Conservation (phyloP, 495 filamentous ascomycete genomes). For the Penicillium fimorum region DNA sequence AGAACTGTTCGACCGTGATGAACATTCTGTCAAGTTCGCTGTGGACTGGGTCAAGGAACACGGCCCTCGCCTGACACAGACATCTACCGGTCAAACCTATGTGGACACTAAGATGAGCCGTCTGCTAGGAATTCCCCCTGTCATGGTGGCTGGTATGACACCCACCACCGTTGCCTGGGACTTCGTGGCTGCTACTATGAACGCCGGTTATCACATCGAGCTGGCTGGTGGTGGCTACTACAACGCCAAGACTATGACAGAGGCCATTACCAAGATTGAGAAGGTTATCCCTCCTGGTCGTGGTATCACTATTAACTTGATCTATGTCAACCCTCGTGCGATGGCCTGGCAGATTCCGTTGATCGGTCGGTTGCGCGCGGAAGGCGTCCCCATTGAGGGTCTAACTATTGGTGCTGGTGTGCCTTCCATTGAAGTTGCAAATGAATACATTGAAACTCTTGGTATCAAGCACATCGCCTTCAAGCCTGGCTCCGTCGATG, state of each 20-base stretch:
- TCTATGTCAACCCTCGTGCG: slow-evolving; percentile 93
- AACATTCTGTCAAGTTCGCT: slow-evolving; percentile 90
- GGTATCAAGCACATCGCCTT: slow-evolving; percentile 50
- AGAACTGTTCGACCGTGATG: slow-evolving; percentile 93
- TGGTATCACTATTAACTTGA: slow-evolving; percentile 90
- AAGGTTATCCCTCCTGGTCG: slow-evolving; percentile 82
- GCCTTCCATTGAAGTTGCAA: slow-evolving; percentile 48
- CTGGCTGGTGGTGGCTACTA: slow-evolving; percentile 92
- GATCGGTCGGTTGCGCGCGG: slow-evolving; percentile 75
- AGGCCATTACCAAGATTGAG: slow-evolving; percentile 86
- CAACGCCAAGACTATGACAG: slow-evolving; percentile 84
- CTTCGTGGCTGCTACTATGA: slow-evolving; percentile 94
- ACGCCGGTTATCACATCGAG: slow-evolving; percentile 91
- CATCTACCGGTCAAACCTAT: slow-evolving; percentile 78
- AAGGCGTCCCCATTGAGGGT: slow-evolving; percentile 91
- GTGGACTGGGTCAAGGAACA: slow-evolving; percentile 98
- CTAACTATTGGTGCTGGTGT: slow-evolving; percentile 57
- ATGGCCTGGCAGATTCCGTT: slow-evolving; percentile 98
- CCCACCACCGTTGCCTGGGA: slow-evolving; percentile 92
- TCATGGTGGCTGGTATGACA: slow-evolving; percentile 97
- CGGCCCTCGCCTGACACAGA: slow-evolving; percentile 83
- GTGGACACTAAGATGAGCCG: slow-evolving; percentile 99
- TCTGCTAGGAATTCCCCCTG: slow-evolving; percentile 79
- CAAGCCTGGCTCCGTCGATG: slow-evolving; percentile 47
- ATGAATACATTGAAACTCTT: slow-evolving; percentile 46